phyloP scores from a whole-genome alignment of 768 basidiomycete genomes.

The Sporobolomyces pararoseus region DNA sequence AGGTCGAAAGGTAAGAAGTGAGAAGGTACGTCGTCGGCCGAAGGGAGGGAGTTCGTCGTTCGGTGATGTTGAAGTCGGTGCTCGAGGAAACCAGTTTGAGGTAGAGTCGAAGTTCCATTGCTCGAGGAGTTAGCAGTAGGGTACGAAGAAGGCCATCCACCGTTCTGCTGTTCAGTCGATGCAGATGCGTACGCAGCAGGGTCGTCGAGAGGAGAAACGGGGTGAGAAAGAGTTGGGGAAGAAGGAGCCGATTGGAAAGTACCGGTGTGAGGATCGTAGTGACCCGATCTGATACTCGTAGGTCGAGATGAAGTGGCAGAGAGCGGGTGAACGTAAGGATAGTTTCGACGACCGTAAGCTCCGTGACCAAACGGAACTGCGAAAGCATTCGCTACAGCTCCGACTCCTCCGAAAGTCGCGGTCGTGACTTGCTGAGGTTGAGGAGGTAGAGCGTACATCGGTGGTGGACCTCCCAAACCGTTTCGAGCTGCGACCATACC shows the following conservation, averaged over 20 bases:
- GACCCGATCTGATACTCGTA: conserved; percentile 33
- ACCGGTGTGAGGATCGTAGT: conserved; percentile 35
- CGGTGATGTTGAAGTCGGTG: conserved; percentile 40
- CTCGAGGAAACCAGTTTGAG: conserved; percentile 41
- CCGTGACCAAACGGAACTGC: conserved; percentile 39
- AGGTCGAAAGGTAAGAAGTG: conserved; percentile 41
- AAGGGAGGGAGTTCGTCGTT: conserved; percentile 19
- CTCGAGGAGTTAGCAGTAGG: conserved; percentile 2
- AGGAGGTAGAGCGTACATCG: conserved; percentile 55
- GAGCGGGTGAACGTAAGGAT: conserved; percentile 43
- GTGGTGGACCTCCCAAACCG: conserved; percentile 38
- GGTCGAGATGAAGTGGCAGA: conserved; percentile 37
- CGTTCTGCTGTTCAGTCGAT: conserved; percentile 15
- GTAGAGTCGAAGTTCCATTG: conserved; percentile 1
- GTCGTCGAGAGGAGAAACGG: conserved; percentile 30
- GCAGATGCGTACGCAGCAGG: neutral
- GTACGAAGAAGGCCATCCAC: conserved; percentile 27
- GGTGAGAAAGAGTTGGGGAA: conserved; percentile 26
- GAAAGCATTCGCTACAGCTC: conserved; percentile 44
- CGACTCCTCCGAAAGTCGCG: conserved; percentile 33
- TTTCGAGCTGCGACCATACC: conserved; percentile 6
- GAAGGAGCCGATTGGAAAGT: conserved; percentile 36
- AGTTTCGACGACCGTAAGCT: conserved; percentile 42
- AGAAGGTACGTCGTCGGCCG: conserved; percentile 23
- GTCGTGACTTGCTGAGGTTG: conserved; percentile 51